A percentile compares a stretch with the other conserved stretches of the same genome.
Conservation (phyloP, 2,329 filamentous ascomycete species). For the Colletotrichum coccodes region DNA sequence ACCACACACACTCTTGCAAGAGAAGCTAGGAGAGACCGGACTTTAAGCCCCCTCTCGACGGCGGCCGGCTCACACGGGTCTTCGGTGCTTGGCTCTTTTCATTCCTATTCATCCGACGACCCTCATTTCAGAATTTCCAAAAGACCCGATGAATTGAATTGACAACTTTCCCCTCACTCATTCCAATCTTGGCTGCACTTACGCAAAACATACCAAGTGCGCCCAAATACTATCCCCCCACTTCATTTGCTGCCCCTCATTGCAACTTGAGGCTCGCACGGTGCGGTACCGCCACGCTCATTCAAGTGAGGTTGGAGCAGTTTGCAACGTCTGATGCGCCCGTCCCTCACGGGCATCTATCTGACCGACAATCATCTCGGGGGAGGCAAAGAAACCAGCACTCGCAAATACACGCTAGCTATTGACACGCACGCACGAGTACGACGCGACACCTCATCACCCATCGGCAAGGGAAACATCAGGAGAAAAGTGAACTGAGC, state of each 20-base stretch:
- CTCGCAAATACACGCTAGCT: neutral
- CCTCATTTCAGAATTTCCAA: neutral
- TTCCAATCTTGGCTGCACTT: neutral
- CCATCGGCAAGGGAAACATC: neutral
- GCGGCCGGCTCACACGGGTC: neutral
- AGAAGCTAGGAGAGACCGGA: neutral
- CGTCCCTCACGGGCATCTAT: neutral
- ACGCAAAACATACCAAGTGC: neutral
- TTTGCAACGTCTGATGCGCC: neutral
- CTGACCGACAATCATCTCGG: conserved; percentile 1
- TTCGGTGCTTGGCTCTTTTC: neutral
- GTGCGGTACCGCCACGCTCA: conserved; percentile 10
- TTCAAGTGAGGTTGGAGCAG: neutral
- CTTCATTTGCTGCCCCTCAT: conserved; percentile 11
- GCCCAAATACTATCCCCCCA: conserved; percentile 10
- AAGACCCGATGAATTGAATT: neutral
- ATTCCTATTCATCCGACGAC: conserved; percentile 4
- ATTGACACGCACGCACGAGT: neutral
- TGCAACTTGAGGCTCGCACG: conserved; percentile 5
- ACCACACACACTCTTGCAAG: neutral
- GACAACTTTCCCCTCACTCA: neutral
- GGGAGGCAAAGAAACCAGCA: neutral
- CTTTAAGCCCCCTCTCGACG: neutral
- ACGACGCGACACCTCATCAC: neutral
- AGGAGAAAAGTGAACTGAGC: conserved; percentile 25